These are phyloP conservation scores for Beauveria medogensis DNA, from an alignment of 2,329 filamentous ascomycete species.

Conservation along the genomic window DNA sequence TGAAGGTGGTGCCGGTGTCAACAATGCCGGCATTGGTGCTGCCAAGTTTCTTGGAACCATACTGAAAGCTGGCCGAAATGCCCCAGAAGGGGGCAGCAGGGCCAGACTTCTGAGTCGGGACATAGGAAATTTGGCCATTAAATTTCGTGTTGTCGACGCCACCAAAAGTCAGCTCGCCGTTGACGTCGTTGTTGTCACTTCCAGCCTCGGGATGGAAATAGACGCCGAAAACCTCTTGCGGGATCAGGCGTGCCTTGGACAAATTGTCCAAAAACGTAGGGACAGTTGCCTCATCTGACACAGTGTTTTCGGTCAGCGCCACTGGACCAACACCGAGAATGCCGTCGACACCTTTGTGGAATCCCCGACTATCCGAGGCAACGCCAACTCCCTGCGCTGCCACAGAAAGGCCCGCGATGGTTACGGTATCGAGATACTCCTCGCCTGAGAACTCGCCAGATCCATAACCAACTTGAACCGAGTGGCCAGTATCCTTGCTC, in stretches of 20 bases:
- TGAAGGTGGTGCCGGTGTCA: neutral
- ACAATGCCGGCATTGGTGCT: neutral
- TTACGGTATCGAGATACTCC: neutral
- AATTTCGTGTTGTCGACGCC: neutral
- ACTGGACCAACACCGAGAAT: neutral
- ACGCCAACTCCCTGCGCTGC: neutral
- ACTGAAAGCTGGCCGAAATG: neutral
- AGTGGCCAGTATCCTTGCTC: neutral
- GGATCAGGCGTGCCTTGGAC: accelerated
- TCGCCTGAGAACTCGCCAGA: neutral
- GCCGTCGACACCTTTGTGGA: neutral
- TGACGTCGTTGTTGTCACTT: neutral
- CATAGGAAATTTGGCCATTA: neutral
- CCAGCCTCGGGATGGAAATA: neutral
- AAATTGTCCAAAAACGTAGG: neutral
- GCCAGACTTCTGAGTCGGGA: neutral
- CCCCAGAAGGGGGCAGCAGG: too few species aligned
- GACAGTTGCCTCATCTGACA: neutral
- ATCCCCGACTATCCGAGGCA: accelerated
- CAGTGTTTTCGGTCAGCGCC: neutral
- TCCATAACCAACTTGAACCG: accelerated
- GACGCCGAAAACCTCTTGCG: neutral
- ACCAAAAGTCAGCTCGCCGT: neutral
- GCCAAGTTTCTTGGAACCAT: neutral
- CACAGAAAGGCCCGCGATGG: neutral